These are phyloP conservation scores for Yarrowia sp. DNA, from an alignment of 805 yeast species.

Conservation along the genomic window DNA sequence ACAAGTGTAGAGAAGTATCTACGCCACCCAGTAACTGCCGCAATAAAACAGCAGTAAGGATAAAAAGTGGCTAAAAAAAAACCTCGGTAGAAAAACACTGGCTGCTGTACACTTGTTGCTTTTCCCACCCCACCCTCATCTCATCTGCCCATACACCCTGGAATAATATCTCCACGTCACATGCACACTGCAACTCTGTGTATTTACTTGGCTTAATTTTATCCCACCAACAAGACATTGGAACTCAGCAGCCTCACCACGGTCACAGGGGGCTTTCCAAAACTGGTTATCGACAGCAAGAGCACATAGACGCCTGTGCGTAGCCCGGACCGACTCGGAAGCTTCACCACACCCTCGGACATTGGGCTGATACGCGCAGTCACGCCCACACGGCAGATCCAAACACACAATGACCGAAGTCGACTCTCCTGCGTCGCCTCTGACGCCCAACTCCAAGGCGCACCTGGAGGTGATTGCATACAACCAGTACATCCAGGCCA, in stretches of 20 bases:
- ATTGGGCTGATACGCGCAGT: no score
- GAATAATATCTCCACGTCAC: conserved; percentile 12
- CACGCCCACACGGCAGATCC: background rate
- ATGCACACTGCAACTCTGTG: background rate
- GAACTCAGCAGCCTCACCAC: background rate
- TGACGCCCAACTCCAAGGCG: conserved; percentile 19
- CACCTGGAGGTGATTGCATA: conserved; percentile 23
- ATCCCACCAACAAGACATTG: background rate
- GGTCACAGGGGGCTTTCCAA: background rate
- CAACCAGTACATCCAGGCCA: conserved; percentile 26
- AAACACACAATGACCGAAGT: background rate
- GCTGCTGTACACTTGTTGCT: background rate
- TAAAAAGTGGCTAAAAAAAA: no score
- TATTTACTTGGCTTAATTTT: conserved; percentile 2
- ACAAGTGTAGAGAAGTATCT: no score
- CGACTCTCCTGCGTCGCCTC: conserved; percentile 8
- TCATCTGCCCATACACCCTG: background rate
- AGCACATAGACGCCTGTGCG: background rate
- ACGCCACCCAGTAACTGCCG: no score
- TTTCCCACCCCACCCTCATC: background rate
- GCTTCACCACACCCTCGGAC: background rate
- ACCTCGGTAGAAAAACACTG: no score
- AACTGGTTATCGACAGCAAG: background rate
- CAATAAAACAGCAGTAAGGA: no score
- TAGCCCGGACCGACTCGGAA: background rate